Base-by-base conservation (phyloP, 176 grass and related monocot species). In the Oropetium thomaeum region DNA sequence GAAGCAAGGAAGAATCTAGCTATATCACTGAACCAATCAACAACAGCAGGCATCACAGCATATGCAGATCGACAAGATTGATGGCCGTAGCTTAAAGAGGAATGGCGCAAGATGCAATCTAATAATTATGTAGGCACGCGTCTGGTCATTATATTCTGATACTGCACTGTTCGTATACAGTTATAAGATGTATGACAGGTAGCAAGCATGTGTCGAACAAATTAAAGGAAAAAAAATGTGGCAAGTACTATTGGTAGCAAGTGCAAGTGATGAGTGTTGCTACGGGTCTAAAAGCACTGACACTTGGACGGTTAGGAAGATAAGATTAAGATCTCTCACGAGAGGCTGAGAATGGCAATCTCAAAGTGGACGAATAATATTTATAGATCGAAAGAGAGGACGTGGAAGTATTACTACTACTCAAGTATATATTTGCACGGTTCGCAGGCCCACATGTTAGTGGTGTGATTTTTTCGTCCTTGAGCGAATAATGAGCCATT, bases 71-170 rank as follows among this genome's bases (percentile, higher is more conserved):
- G n/a, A 43, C 82, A 84, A 20, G 58, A 63, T 14, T 44, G 74
- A 78, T 71, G 82, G 82, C 74, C 13, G 26, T 8, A 55, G 69
- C 70, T 71, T 64, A 71, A 78, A 84, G 82, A 54, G 31, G n/a
- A n/a, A 31, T 8, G 23, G 17, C 19, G 11, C 58, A 39, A 62
- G 48, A 55, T 37, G 62, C 62, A 69, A 1, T 15, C 42, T 44
- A 20, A 15, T 10, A 69, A 66, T n/a, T n/a, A n/a, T n/a, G n/a
- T n/a, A n/a, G n/a, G n/a, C n/a, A 43, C 17, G 44, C 19, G 31
- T 13, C 14, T 11, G 10, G 30, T 19, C 2, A 6, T 59, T 40
- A 82, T 77, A 69, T 76, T 83, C 64, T 60, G 25, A 60, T 52
- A 23, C 32, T 15, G 7, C 53, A 83, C 41, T 62, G 14, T 43